These are phyloP conservation scores for Neonectria coccinea DNA, from an alignment of 2,329 filamentous ascomycete genomes.

Conservation along the genomic window DNA sequence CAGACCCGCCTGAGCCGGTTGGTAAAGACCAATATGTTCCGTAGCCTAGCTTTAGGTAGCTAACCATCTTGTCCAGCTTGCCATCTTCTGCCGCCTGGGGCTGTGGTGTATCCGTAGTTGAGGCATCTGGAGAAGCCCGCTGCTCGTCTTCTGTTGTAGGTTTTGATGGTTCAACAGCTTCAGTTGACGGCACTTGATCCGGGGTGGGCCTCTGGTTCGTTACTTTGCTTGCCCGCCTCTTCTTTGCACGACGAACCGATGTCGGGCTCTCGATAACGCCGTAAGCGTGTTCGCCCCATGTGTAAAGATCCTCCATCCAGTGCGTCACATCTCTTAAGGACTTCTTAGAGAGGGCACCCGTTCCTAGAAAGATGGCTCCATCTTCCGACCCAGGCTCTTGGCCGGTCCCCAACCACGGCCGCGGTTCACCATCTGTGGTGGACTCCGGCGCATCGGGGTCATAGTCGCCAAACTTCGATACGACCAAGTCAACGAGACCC, in stretches of 20 bases:
- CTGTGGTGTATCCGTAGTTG: conserved; percentile 34
- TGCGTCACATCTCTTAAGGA: conserved; percentile 80
- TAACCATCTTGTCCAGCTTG: conserved; percentile 67
- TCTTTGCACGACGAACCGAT: conserved; percentile 67
- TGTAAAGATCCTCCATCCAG: conserved; percentile 92
- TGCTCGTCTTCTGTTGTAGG: not conserved
- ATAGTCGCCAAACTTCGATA: conserved; percentile 81
- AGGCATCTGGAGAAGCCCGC: not conserved
- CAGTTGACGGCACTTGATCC: conserved; percentile 11
- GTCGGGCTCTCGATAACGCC: conserved; percentile 84
- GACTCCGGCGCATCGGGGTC: conserved; percentile 46
- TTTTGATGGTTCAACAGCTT: conserved; percentile 3
- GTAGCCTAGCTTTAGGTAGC: conserved; percentile 75
- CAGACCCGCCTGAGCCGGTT: conserved; percentile 42
- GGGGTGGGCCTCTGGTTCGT: conserved; percentile 18
- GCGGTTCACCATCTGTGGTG: conserved; percentile 39
- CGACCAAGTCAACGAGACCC: conserved; percentile 87
- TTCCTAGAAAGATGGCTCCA: conserved; percentile 87
- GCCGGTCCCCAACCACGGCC: conserved; percentile 79
- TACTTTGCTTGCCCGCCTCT: conserved; percentile 45
- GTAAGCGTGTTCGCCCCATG: conserved; percentile 85
- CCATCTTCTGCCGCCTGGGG: conserved; percentile 46
- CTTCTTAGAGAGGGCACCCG: conserved; percentile 76
- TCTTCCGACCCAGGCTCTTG: conserved; percentile 77
- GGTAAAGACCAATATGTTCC: conserved; percentile 73